These are phyloP conservation scores for Vicia villosa DNA, from an alignment of 306 rosid genomes.

Conservation along the genomic window DNA sequence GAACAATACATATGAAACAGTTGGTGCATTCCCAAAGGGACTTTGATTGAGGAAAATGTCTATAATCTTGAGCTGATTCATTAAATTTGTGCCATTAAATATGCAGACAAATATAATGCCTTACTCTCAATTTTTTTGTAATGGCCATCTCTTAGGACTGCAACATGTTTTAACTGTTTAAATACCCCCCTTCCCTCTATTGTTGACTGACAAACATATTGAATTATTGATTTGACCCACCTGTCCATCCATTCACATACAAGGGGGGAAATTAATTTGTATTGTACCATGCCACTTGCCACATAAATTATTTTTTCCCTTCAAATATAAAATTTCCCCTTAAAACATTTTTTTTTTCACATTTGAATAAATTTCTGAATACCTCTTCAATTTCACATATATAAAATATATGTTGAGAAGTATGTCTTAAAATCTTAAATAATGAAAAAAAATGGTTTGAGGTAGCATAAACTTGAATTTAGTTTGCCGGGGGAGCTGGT, in stretches of 20 bases:
- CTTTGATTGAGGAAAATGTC: conserved; percentile 30
- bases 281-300: conserved; percentile 24
- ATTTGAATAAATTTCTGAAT: not conserved
- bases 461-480: no score
- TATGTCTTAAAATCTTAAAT: no score
- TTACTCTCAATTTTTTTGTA: conserved; percentile 9
- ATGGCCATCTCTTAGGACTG: conserved; percentile 23
- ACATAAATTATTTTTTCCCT: conserved; percentile 23
- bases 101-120: conserved; percentile 29
- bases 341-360: not conserved
- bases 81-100: conserved; percentile 29
- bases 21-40: conserved; percentile 2
- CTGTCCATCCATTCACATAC: conserved; percentile 12
- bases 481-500: no score
- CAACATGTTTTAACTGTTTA: conserved; percentile 29
- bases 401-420: no score
- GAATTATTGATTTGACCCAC: not conserved
- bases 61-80: conserved; percentile 16
- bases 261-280: not conserved
- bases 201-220: conserved; percentile 21
- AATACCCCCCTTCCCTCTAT: conserved; percentile 16
- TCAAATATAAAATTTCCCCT: not conserved
- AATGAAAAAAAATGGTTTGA: no score
- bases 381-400: no score
- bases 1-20: conserved; percentile 11